phyloP scores from a whole-genome alignment of 1,139 yeast species.

The Pneumocystis canis region DNA sequence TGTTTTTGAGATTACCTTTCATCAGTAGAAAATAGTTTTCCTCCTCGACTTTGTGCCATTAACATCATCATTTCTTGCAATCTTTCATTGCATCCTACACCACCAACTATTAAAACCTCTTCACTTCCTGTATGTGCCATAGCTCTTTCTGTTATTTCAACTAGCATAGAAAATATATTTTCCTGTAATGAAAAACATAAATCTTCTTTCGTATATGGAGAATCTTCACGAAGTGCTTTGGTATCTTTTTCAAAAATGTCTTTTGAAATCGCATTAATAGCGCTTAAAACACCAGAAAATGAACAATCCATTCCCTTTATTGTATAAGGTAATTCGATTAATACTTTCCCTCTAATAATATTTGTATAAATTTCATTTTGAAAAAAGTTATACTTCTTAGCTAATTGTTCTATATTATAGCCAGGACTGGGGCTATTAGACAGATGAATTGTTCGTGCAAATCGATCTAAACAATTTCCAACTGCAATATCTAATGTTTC shows the following conservation, averaged over 20 bases:
- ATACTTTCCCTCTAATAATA: constrained; percentile 33
- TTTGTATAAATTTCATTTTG: constrained; percentile 22
- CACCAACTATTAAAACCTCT: constrained; percentile 91
- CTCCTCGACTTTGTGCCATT: constrained; percentile 84
- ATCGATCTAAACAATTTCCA: constrained; percentile 90
- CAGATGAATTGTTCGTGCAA: constrained; percentile 78
- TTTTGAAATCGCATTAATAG: constrained; percentile 64
- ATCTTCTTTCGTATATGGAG: constrained; percentile 60
- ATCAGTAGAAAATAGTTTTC: constrained; percentile 82
- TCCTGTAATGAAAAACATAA: constrained; percentile 88
- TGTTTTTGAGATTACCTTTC: constrained; percentile 35
- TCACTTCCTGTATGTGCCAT: constrained; percentile 91
- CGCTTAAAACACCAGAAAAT: constrained; percentile 87
- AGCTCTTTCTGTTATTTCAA: constrained; percentile 94
- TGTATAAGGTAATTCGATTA: constrained; percentile 76
- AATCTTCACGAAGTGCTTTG: constrained; percentile 33
- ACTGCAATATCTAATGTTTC: constrained; percentile 94
- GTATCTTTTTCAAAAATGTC: constrained; percentile 44
- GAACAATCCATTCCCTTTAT: constrained; percentile 97
- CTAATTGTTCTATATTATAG: constrained; percentile 87
- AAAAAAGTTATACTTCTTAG: constrained; percentile 33
- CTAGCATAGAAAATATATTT: constrained; percentile 84
- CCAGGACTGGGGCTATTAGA: constrained; percentile 96
- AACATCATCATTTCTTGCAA: constrained; percentile 89
- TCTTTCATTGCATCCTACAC: constrained; percentile 88